phyloP scores from a whole-genome alignment of 2,329 filamentous ascomycete genomes.

The Dothiorella sarmentorum region DNA sequence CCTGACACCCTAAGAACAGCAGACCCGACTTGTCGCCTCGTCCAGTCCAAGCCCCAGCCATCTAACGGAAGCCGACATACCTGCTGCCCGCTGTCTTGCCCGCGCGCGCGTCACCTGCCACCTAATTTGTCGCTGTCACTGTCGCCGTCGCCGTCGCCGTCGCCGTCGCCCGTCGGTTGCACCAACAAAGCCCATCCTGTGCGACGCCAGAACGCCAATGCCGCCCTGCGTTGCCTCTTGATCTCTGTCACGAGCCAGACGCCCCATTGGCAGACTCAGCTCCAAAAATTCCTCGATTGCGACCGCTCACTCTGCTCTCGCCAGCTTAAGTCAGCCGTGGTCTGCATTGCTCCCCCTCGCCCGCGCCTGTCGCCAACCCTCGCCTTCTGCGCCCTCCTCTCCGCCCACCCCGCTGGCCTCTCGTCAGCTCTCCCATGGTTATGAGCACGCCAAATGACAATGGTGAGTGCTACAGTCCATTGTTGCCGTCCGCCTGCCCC shows the following conservation, averaged over 20 bases:
- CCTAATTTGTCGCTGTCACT: neutral
- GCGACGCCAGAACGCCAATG: neutral
- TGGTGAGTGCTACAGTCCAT: conserved; percentile 29
- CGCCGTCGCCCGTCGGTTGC: neutral
- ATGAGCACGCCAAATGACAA: conserved; percentile 41
- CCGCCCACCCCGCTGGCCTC: conserved; percentile 13
- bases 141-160: neutral
- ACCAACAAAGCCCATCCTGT: neutral
- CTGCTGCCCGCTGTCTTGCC: neutral
- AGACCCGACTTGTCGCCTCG: neutral
- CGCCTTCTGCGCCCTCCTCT: conserved; percentile 1
- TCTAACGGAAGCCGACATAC: too few species aligned
- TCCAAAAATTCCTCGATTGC: neutral
- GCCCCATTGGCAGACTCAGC: conserved; percentile 3
- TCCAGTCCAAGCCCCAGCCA: neutral
- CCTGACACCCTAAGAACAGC: neutral
- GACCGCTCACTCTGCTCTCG: neutral
- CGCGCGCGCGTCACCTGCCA: conserved; percentile 1
- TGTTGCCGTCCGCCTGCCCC: neutral
- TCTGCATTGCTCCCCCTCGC: neutral
- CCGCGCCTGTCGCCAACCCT: conserved; percentile 4
- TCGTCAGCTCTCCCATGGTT: conserved; percentile 32
- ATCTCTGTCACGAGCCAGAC: neutral
- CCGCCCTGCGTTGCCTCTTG: neutral
- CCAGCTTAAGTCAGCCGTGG: neutral